A percentile compares a stretch with the other conserved stretches of the same genome.
Evolutionary conservation across 2,329 filamentous ascomycete species (phyloP).

Genomic region (Neospermospora avenae): DNA sequence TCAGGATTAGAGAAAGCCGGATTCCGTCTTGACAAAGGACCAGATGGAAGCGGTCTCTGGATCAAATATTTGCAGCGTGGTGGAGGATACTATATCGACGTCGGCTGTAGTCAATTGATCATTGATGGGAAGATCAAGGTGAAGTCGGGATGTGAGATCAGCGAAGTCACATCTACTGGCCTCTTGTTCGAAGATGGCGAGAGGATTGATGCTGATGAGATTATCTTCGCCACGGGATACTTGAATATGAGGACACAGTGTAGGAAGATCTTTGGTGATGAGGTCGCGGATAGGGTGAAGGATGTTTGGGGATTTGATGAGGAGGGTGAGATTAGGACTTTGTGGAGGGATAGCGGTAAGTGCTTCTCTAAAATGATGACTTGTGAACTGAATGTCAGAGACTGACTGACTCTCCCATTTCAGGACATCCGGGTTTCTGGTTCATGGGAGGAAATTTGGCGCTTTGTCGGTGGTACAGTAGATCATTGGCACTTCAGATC

Average conservation of each 20-base stretch:
- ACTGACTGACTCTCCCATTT: too few relatives aligned
- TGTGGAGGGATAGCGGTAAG: conserved; percentile 42
- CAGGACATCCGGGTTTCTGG: conserved; percentile 46
- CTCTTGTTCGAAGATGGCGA: conserved; percentile 44
- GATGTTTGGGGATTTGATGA: conserved; percentile 49
- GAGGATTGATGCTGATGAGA: conserved; percentile 47
- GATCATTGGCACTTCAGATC: conserved; percentile 45
- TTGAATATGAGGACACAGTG: conserved; percentile 52
- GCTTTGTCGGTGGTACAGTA: conserved; percentile 45
- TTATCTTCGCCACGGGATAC: conserved; percentile 49
- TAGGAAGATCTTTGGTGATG: conserved; percentile 48
- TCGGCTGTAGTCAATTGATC: conserved; percentile 51
- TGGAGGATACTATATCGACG: conserved; percentile 57
- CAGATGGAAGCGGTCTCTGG: conserved; percentile 51
- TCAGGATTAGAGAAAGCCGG: conserved; percentile 52
- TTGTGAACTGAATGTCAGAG: too few relatives aligned
- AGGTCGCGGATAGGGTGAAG: conserved; percentile 46
- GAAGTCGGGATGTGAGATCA: conserved; percentile 45
- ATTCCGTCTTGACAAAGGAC: conserved; percentile 57
- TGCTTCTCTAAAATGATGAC: too few relatives aligned
- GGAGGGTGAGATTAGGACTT: conserved; percentile 46
- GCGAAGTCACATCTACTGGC: conserved; percentile 39
- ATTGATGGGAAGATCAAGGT: conserved; percentile 52
- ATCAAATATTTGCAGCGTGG: conserved; percentile 60
- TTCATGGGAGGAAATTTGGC: conserved; percentile 50